These are phyloP conservation scores for Pachysolen tannophilus DNA, from an alignment of 805 yeast species.

Conservation along the genomic window DNA sequence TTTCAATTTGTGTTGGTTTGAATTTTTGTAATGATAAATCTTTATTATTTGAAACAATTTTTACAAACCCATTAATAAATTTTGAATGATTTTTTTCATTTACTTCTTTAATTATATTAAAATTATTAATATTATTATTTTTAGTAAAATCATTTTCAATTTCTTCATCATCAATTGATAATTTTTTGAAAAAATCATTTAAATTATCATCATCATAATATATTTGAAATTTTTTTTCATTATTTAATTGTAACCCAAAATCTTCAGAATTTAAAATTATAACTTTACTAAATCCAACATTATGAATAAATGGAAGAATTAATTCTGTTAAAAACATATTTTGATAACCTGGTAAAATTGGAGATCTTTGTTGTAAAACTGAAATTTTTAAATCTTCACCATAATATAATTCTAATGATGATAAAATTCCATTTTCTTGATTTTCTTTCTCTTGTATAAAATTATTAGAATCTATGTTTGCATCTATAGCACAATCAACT, in stretches of 20 bases:
- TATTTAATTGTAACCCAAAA: conserved; percentile 34
- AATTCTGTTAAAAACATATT: conserved; percentile 43
- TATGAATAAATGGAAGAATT: conserved; percentile 38
- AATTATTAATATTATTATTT: conserved; percentile 5
- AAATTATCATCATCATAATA: conserved; percentile 19
- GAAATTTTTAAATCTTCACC: conserved; percentile 33
- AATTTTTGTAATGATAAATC: not conserved
- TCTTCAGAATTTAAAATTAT: conserved; percentile 67
- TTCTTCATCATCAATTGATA: conserved; percentile 13
- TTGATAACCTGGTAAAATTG: conserved; percentile 62
- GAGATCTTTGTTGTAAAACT: conserved; percentile 77
- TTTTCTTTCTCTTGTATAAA: conserved; percentile 11
- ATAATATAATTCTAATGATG: conserved; percentile 60
- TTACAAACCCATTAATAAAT: conserved; percentile 3
- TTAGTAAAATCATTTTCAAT: too few relatives aligned
- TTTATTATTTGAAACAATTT: conserved; percentile 1
- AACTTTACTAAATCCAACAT: conserved; percentile 33
- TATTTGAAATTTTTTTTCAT: conserved; percentile 12
- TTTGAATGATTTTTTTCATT: conserved; percentile 3
- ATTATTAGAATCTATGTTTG: too few relatives aligned
- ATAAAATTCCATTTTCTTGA: conserved; percentile 34
- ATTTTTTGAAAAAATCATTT: conserved; percentile 12
- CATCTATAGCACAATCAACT: conserved; percentile 35
- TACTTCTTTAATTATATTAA: conserved; percentile 6
- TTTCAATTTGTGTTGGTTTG: not conserved